Evolutionary conservation across 129 eudicot genomes (phyloP).

Genomic region (Scalesia atractyloides): DNA sequence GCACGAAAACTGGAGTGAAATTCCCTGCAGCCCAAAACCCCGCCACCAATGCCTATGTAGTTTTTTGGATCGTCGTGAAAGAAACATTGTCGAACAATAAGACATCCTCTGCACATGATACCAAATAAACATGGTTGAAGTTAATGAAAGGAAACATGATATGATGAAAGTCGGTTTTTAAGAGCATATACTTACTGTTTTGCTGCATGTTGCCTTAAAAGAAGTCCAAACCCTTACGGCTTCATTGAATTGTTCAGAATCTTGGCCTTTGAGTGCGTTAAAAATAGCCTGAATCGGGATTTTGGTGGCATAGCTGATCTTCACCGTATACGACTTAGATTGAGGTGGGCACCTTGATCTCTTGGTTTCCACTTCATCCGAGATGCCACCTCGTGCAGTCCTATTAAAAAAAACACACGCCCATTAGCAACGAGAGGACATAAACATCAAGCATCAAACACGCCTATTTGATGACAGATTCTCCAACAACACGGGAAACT

Average conservation of each 20-base stretch:
- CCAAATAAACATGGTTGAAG: neutral
- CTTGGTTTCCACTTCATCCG: conserved; percentile 37
- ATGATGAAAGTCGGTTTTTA: neutral
- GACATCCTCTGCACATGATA: conserved; percentile 68
- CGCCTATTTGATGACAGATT: conserved; percentile 41
- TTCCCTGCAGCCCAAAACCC: conserved; percentile 81
- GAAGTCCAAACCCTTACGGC: conserved; percentile 86
- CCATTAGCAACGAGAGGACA: neutral
- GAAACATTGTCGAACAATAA: conserved; percentile 83
- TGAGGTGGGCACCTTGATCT: conserved; percentile 40
- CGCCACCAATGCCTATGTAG: conserved; percentile 69
- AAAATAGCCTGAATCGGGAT: conserved; percentile 84
- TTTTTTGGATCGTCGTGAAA: conserved; percentile 70
- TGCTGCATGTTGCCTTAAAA: conserved; percentile 90
- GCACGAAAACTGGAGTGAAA: conserved; percentile 89
- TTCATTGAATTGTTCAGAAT: conserved; percentile 73
- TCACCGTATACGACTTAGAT: conserved; percentile 59
- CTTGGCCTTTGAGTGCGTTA: conserved; percentile 72
- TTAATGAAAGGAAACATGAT: neutral
- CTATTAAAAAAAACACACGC: conserved; percentile 5
- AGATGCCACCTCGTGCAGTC: conserved; percentile 37
- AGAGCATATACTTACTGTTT: conserved; percentile 57
- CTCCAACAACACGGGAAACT: conserved; percentile 52
- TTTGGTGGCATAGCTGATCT: conserved; percentile 75
- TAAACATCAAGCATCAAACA: neutral